phyloP scores from a whole-genome alignment of 257 asterid species.

The Rauvolfia tetraphylla region DNA sequence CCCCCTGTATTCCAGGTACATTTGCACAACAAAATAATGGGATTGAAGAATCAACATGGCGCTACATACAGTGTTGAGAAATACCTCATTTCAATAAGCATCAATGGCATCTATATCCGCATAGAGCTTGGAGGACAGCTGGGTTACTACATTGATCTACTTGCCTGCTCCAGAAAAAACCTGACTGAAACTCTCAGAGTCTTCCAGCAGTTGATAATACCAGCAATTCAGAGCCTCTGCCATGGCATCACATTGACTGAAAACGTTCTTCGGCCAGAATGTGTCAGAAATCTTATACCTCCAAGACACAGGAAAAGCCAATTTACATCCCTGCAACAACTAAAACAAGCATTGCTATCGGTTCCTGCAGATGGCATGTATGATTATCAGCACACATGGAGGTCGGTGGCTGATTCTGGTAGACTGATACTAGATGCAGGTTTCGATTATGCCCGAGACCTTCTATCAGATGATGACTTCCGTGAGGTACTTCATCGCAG shows the following conservation, averaged over 20 bases:
- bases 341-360: constrained; percentile 67
- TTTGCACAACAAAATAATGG: constrained; percentile 66
- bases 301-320: constrained; percentile 70
- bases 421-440: constrained; percentile 48
- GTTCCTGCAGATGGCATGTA: constrained; percentile 81
- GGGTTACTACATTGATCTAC: constrained; percentile 60
- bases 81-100: constrained; percentile 55
- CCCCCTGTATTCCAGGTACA: constrained; percentile 52
- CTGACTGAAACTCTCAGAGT: constrained; percentile 75
- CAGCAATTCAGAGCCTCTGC: constrained; percentile 63
- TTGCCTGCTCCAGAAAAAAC: constrained; percentile 69
- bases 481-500: constrained; percentile 78
- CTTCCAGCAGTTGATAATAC: constrained; percentile 65
- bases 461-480: constrained; percentile 83
- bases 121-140: constrained; percentile 75
- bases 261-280: constrained; percentile 61
- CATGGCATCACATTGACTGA: constrained; percentile 59
- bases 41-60: constrained; percentile 62
- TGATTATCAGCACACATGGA: constrained; percentile 94
- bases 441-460: constrained; percentile 70
- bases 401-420: constrained; percentile 51
- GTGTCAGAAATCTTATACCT: constrained; percentile 57
- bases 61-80: constrained; percentile 73
- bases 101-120: constrained; percentile 64
- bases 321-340: constrained; percentile 39